These are phyloP conservation scores for Brettanomyces bruxellensis DNA, from an alignment of 805 yeast genomes.

Conservation along the genomic window DNA sequence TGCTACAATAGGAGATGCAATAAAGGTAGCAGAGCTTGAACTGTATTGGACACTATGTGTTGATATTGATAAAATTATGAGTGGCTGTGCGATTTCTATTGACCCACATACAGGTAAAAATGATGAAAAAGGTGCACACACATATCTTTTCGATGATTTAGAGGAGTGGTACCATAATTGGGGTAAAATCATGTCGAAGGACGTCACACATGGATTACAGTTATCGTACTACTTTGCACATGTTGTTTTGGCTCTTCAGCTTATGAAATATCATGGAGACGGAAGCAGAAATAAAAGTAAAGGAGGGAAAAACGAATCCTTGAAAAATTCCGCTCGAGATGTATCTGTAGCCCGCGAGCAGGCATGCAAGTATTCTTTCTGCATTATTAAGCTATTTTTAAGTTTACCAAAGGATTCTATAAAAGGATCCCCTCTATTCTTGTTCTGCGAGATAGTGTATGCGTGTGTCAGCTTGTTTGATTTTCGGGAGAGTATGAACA, in stretches of 20 bases:
- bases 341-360: conserved; percentile 23
- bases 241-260: conserved; percentile 31
- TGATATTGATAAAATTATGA: conserved; percentile 4
- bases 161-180: conserved; percentile 39
- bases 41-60: conserved; percentile 22
- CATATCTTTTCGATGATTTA: conserved; percentile 26
- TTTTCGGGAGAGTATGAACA: conserved; percentile 30
- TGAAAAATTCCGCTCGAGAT: too few relatives aligned
- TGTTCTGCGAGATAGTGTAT: conserved; percentile 44
- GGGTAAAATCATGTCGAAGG: conserved; percentile 35
- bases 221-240: conserved; percentile 42
- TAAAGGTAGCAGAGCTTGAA: conserved; percentile 42
- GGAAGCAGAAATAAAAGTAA: neutral
- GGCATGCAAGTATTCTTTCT: conserved; percentile 34
- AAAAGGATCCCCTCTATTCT: conserved; percentile 46
- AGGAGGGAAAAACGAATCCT: neutral
- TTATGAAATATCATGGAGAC: conserved; percentile 8
- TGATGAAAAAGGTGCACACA: conserved; percentile 7
- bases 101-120: neutral
- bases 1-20: conserved; percentile 44
- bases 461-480: conserved; percentile 46
- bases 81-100: neutral
- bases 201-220: conserved; percentile 37
- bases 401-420: conserved; percentile 36
- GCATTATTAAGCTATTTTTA: conserved; percentile 35